These are phyloP conservation scores for Rhynchosporium agropyri DNA, from an alignment of 2,329 filamentous ascomycete species.

Conservation along the genomic window DNA sequence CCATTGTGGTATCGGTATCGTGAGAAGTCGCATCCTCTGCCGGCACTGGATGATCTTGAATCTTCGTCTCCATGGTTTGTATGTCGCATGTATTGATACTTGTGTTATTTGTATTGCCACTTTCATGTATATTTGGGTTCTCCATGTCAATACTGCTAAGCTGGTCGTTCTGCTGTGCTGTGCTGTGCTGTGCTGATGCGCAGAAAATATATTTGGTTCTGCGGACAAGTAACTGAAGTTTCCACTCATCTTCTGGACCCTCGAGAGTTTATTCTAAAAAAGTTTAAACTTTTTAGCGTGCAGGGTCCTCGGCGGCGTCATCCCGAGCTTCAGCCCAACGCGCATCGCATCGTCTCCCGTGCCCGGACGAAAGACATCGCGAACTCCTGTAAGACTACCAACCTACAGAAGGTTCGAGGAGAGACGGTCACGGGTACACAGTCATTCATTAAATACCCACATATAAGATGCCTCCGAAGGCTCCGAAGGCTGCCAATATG, in stretches of 20 bases:
- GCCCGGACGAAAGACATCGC: not conserved
- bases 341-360: not conserved
- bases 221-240: too few relatives aligned
- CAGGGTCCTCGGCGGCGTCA: constrained; percentile 27
- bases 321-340: constrained; percentile 4
- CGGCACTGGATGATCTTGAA: constrained; percentile 9
- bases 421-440: too few relatives aligned
- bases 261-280: constrained; percentile 9
- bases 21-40: constrained; percentile 12
- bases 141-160: constrained; percentile 26
- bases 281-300: constrained; percentile 18
- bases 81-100: constrained; percentile 8
- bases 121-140: constrained; percentile 27
- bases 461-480: constrained; percentile 47
- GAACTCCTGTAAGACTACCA: not conserved
- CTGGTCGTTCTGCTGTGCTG: constrained; percentile 22
- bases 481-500: constrained; percentile 40
- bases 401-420: not conserved
- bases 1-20: constrained; percentile 19
- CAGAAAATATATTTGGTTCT: constrained; percentile 6
- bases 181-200: constrained; percentile 23
- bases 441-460: too few relatives aligned
- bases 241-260: not conserved
- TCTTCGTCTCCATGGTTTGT: constrained; percentile 12
- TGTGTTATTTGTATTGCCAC: constrained; percentile 18